Conservation (phyloP, 495 filamentous ascomycete genomes). For the Xylaria scruposa region DNA sequence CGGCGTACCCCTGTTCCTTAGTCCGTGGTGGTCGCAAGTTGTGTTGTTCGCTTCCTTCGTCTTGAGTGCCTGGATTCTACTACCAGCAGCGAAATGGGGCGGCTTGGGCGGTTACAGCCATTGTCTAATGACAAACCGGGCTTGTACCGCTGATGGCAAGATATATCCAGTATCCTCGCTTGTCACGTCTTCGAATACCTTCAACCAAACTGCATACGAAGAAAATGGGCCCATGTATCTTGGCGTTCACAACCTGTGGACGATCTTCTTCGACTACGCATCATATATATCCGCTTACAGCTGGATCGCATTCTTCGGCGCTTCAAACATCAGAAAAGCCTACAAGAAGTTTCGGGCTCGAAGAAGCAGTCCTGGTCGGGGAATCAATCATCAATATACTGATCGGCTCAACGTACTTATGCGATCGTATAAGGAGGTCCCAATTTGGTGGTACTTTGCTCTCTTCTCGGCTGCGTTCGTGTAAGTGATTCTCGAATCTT, state of each 20-base stretch:
- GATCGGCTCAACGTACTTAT: slow-evolving; percentile 63
- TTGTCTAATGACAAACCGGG: slow-evolving; percentile 61
- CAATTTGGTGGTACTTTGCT: slow-evolving; percentile 59
- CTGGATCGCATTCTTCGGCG: slow-evolving; percentile 64
- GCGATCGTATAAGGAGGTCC: slow-evolving; percentile 61
- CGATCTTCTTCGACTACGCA: slow-evolving; percentile 64
- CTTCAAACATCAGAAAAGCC: slow-evolving; percentile 50
- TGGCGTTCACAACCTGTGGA: slow-evolving; percentile 60
- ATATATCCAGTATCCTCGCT: slow-evolving; percentile 55
- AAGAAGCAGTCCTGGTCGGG: slow-evolving; percentile 37
- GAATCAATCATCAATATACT: slow-evolving; percentile 59
- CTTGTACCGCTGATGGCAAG: slow-evolving; percentile 55
- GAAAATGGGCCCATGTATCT: slow-evolving; percentile 59
- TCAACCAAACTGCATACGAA: slow-evolving; percentile 62
- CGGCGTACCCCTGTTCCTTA: slow-evolving; percentile 57
- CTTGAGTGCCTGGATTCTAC: slow-evolving; percentile 62
- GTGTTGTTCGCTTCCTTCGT: slow-evolving; percentile 59
- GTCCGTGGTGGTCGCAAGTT: slow-evolving; percentile 63
- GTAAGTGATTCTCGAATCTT: background rate
- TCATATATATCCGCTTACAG: slow-evolving; percentile 61
- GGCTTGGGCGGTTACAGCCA: slow-evolving; percentile 57
- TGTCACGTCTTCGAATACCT: slow-evolving; percentile 53
- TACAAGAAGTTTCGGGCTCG: slow-evolving; percentile 48
- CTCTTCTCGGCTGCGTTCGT: slow-evolving; percentile 56
- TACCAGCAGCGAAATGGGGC: slow-evolving; percentile 64